phyloP scores from a whole-genome alignment of 2,329 filamentous ascomycete species.

The Acarospora socialis region DNA sequence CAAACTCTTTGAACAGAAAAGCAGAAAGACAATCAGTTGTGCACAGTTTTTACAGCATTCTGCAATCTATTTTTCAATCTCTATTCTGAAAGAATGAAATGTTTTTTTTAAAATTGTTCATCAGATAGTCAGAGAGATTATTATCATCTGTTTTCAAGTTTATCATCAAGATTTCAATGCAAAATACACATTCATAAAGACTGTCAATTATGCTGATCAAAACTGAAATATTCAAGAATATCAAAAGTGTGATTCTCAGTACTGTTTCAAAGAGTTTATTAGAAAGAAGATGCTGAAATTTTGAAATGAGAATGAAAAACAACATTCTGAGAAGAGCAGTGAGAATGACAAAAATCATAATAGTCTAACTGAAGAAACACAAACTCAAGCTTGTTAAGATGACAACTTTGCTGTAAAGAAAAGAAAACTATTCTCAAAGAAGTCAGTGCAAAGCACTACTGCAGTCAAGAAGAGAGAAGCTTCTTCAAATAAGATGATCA shows the following conservation, averaged over 20 bases:
- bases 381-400: not conserved
- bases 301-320: not conserved
- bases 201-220: not conserved
- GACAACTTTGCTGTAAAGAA: not conserved
- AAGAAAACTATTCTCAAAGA: not conserved
- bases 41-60: not conserved
- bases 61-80: not conserved
- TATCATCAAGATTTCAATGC: not conserved
- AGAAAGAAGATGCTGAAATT: conserved; percentile 1
- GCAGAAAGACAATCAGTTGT: not conserved
- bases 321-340: not conserved
- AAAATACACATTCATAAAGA: not conserved
- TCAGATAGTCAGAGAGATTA: not conserved
- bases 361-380: not conserved
- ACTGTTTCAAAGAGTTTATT: not conserved
- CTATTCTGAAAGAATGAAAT: not conserved
- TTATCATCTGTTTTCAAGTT: not conserved
- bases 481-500: not conserved
- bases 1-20: not conserved
- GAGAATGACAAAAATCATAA: not conserved
- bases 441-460: not conserved
- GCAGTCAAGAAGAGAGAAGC: not conserved
- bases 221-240: not conserved
- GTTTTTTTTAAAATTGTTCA: not conserved
- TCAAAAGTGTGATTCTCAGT: not conserved